These are phyloP conservation scores for Botryotinia globosa DNA, from an alignment of 2,329 filamentous ascomycete species.

Conservation along the genomic window DNA sequence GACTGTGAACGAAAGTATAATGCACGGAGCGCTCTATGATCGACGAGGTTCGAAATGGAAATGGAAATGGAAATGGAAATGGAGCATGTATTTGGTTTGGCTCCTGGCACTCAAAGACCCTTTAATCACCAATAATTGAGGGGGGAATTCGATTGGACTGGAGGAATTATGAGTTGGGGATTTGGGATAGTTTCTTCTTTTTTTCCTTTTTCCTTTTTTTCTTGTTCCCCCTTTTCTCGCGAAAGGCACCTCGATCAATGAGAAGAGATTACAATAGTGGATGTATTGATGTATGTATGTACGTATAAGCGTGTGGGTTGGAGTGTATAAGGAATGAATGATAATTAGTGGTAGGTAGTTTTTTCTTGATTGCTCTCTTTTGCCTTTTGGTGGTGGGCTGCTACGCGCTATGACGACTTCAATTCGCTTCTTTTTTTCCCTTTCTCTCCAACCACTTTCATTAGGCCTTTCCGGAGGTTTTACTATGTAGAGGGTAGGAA, in stretches of 20 bases:
- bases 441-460: neutral
- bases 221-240: neutral
- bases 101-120: conserved; percentile 25
- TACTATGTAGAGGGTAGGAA: neutral
- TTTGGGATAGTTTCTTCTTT: neutral
- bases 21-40: conserved; percentile 31
- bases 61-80: conserved; percentile 3
- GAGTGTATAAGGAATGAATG: neutral
- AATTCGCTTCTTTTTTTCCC: neutral
- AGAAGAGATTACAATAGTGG: neutral
- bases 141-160: neutral
- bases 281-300: neutral
- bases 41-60: conserved; percentile 16
- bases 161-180: neutral
- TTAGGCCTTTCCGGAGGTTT: neutral
- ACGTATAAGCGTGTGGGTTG: neutral
- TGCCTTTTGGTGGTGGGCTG: conserved; percentile 10
- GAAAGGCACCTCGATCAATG: neutral
- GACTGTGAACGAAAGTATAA: conserved; percentile 11
- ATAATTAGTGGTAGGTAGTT: neutral
- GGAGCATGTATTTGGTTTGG: conserved; percentile 1
- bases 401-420: conserved; percentile 28
- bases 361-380: conserved; percentile 8
- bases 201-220: neutral
- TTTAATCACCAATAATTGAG: conserved; percentile 6